phyloP scores from a whole-genome alignment of 1,284 basidiomycete species.

The Dichomitus squalens region DNA sequence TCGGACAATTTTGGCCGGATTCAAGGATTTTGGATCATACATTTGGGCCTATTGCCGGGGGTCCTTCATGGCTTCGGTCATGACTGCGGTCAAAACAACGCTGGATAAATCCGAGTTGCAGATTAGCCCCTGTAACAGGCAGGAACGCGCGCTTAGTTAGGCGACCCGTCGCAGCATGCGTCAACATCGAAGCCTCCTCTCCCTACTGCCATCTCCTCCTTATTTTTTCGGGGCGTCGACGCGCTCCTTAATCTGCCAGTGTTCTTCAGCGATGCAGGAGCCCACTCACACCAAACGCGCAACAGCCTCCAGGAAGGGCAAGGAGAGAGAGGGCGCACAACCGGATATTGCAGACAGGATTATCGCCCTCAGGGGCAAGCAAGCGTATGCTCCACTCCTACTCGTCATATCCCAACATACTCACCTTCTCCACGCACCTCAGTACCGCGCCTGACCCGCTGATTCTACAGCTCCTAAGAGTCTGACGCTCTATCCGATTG shows the following conservation, averaged over 20 bases:
- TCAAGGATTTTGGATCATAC: too few relatives aligned
- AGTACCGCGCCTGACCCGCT: conserved; percentile 44
- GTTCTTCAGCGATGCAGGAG: conserved; percentile 26
- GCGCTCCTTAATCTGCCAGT: conserved; percentile 5
- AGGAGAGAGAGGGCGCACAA: conserved; percentile 39
- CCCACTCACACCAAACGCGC: conserved; percentile 21
- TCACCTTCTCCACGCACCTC: conserved; percentile 8
- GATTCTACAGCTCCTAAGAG: conserved; percentile 43
- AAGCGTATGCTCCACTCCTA: conserved; percentile 49
- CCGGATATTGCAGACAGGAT: conserved; percentile 70
- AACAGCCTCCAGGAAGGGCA: conserved; percentile 34
- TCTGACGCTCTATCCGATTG: conserved; percentile 89
- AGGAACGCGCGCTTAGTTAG: too few relatives aligned
- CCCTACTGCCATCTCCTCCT: conserved; percentile 14
- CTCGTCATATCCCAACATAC: background rate
- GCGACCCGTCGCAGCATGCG: too few relatives aligned
- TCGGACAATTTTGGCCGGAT: too few relatives aligned
- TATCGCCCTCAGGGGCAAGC: conserved; percentile 63
- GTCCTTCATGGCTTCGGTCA: too few relatives aligned
- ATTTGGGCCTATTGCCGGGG: too few relatives aligned
- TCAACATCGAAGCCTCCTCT: conserved; percentile 15
- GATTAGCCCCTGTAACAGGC: too few relatives aligned
- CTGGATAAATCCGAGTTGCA: too few relatives aligned
- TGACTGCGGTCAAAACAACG: too few relatives aligned
- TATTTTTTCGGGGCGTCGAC: conserved; percentile 14